Base-by-base conservation (phyloP, 192 early-diverging fungal species). In the Podochytrium sp. region DNA sequence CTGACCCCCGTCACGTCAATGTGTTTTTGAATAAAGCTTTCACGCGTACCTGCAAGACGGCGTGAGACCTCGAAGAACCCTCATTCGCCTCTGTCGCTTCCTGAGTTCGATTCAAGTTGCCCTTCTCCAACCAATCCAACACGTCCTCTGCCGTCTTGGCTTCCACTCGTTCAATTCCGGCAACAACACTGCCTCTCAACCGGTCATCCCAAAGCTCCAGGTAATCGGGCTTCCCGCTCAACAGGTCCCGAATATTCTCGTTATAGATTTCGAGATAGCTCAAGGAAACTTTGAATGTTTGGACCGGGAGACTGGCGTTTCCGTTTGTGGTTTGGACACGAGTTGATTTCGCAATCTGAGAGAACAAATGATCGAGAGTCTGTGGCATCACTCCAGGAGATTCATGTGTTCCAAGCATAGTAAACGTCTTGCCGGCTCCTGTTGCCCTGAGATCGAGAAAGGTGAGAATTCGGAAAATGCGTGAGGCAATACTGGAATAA, bases 371-470 rank as follows among this genome's bases (percentile, higher is more conserved):
- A 65, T 80, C 77, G 77, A 93, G 88, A 0, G 91, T 88, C 33
- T 84, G 73, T 14, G 84, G 79, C 38, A 94, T 91, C 23, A 94
- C 85, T 20, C 93, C 92, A 18, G 90, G 90, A 56, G 90, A 82
- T 35, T 81, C 65, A 12, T 78, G 78, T 29, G 86, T 86, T 12
- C 91, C 91, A 25, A 83, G 84, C 69, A 94, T 94, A 0, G 94
- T 96, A 74, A 94, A 89, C 4, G 95, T 95, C 59, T 96, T 96
- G 16, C 95, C 95, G 40, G 90, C 91, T 6, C 93, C 94, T 6
- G 94, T 87, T 23, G 81, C 83, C 29, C 86, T 80, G 56, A 29
- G 18, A 14, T 50, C 38, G 33, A 27, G 29, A 12, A 70, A 57
- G 18, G 25, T 59, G 7, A 76, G 23, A 41, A 38, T 68, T 35